Evolutionary conservation across 495 filamentous ascomycete genomes (phyloP).

Genomic region (Neurospora sp.): DNA sequence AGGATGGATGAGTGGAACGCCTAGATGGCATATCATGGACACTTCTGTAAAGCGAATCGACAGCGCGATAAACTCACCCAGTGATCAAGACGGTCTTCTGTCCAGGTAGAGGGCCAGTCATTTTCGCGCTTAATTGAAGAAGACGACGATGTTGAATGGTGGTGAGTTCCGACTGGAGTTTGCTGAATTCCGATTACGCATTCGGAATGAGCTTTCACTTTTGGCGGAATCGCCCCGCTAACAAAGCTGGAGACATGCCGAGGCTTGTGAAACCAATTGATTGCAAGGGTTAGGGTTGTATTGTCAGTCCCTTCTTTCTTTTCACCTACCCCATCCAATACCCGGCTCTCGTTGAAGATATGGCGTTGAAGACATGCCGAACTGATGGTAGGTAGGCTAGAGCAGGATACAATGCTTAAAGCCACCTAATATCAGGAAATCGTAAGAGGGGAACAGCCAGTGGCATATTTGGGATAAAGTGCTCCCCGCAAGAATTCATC

Average conservation of each 20-base stretch:
- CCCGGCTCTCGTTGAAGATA: background rate
- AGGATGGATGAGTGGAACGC: background rate
- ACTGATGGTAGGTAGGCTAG: background rate
- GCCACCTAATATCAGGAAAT: background rate
- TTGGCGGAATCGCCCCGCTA: background rate
- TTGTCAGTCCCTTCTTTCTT: background rate
- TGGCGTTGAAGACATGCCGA: background rate
- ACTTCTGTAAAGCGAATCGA: background rate
- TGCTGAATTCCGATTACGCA: background rate
- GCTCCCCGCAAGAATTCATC: background rate
- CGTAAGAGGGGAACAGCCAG: background rate
- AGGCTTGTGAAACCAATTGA: background rate
- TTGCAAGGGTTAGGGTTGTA: background rate
- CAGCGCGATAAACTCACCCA: slow-evolving; percentile 23
- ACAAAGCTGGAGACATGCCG: background rate
- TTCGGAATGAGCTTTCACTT: background rate
- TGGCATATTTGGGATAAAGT: background rate
- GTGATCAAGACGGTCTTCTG: slow-evolving; percentile 44
- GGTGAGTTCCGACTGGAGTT: background rate
- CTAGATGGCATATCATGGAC: background rate
- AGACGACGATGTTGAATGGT: background rate
- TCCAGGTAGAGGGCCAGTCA: slow-evolving; percentile 21
- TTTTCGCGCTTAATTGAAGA: background rate
- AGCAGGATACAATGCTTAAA: no score
- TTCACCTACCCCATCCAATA: background rate